Evolutionary conservation across 495 filamentous ascomycete species (phyloP).

Genomic region (Umbilicaria muhlenbergii): DNA sequence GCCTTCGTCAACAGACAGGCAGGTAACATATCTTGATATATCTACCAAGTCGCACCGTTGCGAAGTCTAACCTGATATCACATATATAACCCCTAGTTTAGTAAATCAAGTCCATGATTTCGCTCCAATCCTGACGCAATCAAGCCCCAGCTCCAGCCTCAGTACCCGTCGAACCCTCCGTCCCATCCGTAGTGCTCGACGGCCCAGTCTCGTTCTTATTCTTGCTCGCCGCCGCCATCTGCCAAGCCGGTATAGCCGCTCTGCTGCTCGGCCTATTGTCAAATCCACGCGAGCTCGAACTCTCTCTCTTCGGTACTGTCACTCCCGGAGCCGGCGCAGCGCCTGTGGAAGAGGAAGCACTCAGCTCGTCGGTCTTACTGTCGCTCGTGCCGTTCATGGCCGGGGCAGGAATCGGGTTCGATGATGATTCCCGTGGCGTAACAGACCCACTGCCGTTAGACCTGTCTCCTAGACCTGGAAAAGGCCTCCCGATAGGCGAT

Average conservation of each 20-base stretch:
- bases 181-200: background rate
- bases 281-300: conserved; percentile 21
- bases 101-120: too few species aligned
- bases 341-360: conserved; percentile 18
- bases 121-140: background rate
- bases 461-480: conserved; percentile 10
- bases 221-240: conserved; percentile 60
- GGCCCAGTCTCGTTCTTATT: conserved; percentile 19
- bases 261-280: conserved; percentile 30
- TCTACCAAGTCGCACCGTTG: too few species aligned
- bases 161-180: background rate
- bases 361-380: conserved; percentile 18
- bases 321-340: conserved; percentile 21
- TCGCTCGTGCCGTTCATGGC: conserved; percentile 16
- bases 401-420: conserved; percentile 10
- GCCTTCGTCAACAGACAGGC: too few species aligned
- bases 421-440: too few species aligned
- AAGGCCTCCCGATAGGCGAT: conserved; percentile 16
- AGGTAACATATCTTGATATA: too few species aligned
- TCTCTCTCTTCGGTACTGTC: conserved; percentile 21
- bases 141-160: background rate
- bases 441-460: too few species aligned
- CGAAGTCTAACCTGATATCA: too few species aligned
- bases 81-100: too few species aligned
- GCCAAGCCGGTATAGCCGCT: conserved; percentile 82